Conservation (phyloP, 805 yeast genomes). For the Candida cerambycidarum region DNA sequence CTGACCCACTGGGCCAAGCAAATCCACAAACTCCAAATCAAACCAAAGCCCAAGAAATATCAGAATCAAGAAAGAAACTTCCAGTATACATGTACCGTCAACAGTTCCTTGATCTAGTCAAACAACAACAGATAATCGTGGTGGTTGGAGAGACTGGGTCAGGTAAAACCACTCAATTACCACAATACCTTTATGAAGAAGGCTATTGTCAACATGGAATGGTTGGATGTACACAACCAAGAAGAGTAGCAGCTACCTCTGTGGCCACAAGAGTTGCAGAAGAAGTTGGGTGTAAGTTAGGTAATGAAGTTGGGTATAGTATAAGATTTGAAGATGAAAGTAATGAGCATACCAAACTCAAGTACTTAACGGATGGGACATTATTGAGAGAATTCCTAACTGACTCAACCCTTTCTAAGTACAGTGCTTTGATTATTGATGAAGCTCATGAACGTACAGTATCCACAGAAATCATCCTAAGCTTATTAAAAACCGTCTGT, state of each 20-base stretch:
- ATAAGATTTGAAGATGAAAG: constrained; percentile 85
- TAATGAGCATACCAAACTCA: constrained; percentile 62
- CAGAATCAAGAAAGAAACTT: constrained; percentile 58
- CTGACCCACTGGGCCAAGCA: too few relatives aligned
- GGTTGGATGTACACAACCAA: constrained; percentile 92
- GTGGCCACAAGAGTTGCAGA: constrained; percentile 91
- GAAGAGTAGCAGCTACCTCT: constrained; percentile 91
- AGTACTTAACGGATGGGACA: constrained; percentile 97
- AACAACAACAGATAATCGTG: constrained; percentile 63
- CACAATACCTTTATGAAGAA: constrained; percentile 81
- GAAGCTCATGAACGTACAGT: constrained; percentile 97
- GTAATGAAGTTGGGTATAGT: constrained; percentile 84
- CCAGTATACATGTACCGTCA: constrained; percentile 73
- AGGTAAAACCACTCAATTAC: constrained; percentile 92
- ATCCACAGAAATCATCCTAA: constrained; percentile 82
- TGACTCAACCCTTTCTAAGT: constrained; percentile 67
- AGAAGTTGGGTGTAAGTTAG: constrained; percentile 79
- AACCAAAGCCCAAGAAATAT: constrained; percentile 23
- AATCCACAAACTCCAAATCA: background rate
- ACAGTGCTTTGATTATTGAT: constrained; percentile 87
- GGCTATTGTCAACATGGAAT: constrained; percentile 60
- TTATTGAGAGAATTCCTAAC: constrained; percentile 76
- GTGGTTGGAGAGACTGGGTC: constrained; percentile 91
- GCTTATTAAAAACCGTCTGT: constrained; percentile 71
- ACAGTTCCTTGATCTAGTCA: constrained; percentile 59